Conservation (phyloP, 2,329 filamentous ascomycete species). For the Aquanectria penicillioides region DNA sequence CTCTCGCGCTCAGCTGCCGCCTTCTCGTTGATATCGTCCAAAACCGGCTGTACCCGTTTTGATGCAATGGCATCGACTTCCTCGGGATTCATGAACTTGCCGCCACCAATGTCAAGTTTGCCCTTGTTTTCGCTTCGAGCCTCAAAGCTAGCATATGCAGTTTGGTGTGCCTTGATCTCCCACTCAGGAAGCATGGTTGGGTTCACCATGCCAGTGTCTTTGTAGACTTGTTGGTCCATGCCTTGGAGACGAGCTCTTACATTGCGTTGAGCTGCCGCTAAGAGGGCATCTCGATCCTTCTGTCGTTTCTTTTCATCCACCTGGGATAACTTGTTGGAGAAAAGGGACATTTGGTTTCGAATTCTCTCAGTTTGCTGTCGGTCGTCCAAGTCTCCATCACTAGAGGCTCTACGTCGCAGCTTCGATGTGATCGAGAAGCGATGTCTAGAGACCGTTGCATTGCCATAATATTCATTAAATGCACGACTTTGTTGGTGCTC, state of each 20-base stretch:
- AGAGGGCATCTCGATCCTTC: constrained; percentile 77
- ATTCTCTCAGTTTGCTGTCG: constrained; percentile 77
- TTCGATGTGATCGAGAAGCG: constrained; percentile 65
- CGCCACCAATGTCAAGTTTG: constrained; percentile 78
- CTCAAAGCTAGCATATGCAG: constrained; percentile 73
- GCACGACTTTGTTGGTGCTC: constrained; percentile 71
- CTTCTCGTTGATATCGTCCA: constrained; percentile 85
- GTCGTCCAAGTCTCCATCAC: constrained; percentile 73
- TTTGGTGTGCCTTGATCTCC: constrained; percentile 79
- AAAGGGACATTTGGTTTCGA: constrained; percentile 80
- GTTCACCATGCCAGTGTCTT: constrained; percentile 78
- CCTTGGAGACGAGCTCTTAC: constrained; percentile 81
- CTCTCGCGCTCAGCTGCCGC: constrained; percentile 77
- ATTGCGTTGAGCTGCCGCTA: constrained; percentile 85
- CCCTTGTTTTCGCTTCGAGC: constrained; percentile 63
- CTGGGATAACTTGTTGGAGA: constrained; percentile 73
- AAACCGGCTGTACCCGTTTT: constrained; percentile 79
- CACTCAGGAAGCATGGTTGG: constrained; percentile 77
- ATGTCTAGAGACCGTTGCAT: constrained; percentile 48
- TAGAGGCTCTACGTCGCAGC: constrained; percentile 71
- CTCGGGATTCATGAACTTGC: constrained; percentile 79
- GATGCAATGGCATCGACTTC: constrained; percentile 84
- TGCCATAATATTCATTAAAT: constrained; percentile 82
- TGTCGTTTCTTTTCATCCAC: constrained; percentile 79
- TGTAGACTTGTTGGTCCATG: constrained; percentile 84